These are phyloP conservation scores for Malus fusca DNA, from an alignment of 306 rosid species.

Conservation along the genomic window DNA sequence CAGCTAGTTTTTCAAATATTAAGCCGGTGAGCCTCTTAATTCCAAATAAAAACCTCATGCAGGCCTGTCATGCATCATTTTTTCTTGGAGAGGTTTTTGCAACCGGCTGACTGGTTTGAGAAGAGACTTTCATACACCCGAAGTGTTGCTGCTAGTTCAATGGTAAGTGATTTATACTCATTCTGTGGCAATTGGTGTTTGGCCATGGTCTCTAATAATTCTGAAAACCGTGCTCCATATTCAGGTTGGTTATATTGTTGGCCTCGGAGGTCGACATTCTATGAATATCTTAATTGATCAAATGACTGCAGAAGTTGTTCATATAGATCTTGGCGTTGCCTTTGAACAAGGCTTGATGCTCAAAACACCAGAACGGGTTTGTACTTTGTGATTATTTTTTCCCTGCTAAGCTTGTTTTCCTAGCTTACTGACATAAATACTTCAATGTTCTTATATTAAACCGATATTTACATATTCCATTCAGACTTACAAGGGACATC, in stretches of 20 bases:
- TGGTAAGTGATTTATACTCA: constrained; percentile 48
- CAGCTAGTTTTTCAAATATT: constrained; percentile 19
- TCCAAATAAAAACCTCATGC: constrained; percentile 22
- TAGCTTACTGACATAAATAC: neutral
- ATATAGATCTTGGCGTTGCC: constrained; percentile 97
- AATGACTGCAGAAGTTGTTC: constrained; percentile 90
- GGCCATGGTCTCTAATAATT: neutral
- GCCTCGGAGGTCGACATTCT: constrained; percentile 89
- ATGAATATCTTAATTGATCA: constrained; percentile 91
- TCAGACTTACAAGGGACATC: constrained; percentile 86
- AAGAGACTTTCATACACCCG: constrained; percentile 76
- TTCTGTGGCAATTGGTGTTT: neutral
- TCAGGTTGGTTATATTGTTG: constrained; percentile 91
- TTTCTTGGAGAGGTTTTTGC: constrained; percentile 89
- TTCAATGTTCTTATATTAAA: constrained; percentile 8
- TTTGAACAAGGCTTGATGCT: constrained; percentile 98
- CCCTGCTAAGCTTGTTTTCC: neutral
- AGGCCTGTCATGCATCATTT: constrained; percentile 96
- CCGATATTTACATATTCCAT: constrained; percentile 54
- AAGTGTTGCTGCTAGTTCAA: constrained; percentile 95
- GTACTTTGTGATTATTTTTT: constrained; percentile 11
- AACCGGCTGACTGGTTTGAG: constrained; percentile 94
- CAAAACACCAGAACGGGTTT: constrained; percentile 92
- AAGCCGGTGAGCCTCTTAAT: neutral
- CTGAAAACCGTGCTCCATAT: constrained; percentile 6